A percentile compares a stretch with the other conserved stretches of the same genome.
phyloP scores from a whole-genome alignment of 2,329 filamentous ascomycete species.

The Paecilomyces dactylethromorphus region DNA sequence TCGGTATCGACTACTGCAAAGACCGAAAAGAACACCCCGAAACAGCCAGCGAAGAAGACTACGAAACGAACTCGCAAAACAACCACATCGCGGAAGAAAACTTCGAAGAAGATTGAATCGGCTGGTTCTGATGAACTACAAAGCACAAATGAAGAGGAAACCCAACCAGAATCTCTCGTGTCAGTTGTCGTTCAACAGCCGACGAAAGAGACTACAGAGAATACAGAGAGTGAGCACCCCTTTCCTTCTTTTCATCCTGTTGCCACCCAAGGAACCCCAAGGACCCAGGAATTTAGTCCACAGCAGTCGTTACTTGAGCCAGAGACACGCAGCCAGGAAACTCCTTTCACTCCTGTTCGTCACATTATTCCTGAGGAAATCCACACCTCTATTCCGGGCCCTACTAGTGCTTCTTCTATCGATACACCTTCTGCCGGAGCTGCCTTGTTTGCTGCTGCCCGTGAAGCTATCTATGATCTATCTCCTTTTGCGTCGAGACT shows the following conservation, averaged over 20 bases:
- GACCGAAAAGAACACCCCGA: not conserved
- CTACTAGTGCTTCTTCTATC: not conserved
- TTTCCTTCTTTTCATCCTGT: not conserved
- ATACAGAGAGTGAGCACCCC: slow-evolving; percentile 9
- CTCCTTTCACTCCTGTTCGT: not conserved
- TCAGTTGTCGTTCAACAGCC: not conserved
- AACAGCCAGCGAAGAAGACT: not conserved
- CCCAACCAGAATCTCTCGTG: not conserved
- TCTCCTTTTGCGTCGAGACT: not conserved
- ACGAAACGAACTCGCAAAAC: not conserved
- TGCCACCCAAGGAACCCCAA: not conserved
- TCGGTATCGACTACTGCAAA: not conserved
- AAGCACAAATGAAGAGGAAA: not conserved
- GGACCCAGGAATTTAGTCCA: not conserved
- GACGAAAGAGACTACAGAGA: not conserved
- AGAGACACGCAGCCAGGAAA: slow-evolving; percentile 5
- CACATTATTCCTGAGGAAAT: not conserved
- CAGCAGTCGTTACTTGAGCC: slow-evolving; percentile 4
- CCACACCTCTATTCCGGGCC: not conserved
- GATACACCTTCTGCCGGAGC: not conserved
- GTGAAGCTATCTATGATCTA: not conserved
- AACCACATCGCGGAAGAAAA: not conserved
- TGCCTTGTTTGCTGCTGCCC: not conserved
- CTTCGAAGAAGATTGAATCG: not conserved
- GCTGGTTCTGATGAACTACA: not conserved